Base-by-base conservation (phyloP, 2,329 filamentous ascomycete genomes). In the Cadophora gregata region DNA sequence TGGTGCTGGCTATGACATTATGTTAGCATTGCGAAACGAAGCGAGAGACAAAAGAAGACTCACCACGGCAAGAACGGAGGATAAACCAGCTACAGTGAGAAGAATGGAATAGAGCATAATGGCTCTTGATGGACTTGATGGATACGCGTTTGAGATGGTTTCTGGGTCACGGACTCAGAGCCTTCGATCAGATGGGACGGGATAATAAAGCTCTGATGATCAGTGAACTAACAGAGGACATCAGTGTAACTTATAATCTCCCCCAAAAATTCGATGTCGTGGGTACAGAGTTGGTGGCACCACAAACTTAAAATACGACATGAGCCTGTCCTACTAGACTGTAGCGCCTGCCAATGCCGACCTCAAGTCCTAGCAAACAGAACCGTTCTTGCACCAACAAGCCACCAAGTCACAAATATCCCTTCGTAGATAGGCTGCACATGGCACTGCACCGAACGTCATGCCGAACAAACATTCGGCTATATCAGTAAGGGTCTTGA, bases 51-150 rank as follows among this genome's bases (percentile, higher is more conserved):
- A 9, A 7, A 21, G 21, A 27, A 27, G 3, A 58, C 33, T 21
- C 42, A 38, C 55, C 33, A 58, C 55, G 9, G 48, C 60, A 29
- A 53, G 33, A 38, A 55, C 60, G 6, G 33, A 45, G 4, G 48
- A 29, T 25, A 55, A 21, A 3, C 31, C 48, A 8, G 31, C 29
- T 55, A 33, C 48, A 25, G 55, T 8, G 16, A 62, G 12, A 14
- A 62, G 1, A 19, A 42, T 42, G 9, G 48, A 42, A 14, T 33
- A 53, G 19, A 21, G 31, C 60, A 62, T 62, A 8, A 33, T 51
- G 45, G 10, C 3, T 3, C 38, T 33, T 27, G 21, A 19, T 24
- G 59, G 8, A 36, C 2, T 14, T 36, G 33, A 36, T 36, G 33
- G 14, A 36, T n/a, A n/a, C n/a, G n/a, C n/a, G n/a, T 8, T 36